Evolutionary conservation across 2,329 filamentous ascomycete species (phyloP), one percentile per base, ranked within the genome.

Genomic region (Diatrype stigma): DNA sequence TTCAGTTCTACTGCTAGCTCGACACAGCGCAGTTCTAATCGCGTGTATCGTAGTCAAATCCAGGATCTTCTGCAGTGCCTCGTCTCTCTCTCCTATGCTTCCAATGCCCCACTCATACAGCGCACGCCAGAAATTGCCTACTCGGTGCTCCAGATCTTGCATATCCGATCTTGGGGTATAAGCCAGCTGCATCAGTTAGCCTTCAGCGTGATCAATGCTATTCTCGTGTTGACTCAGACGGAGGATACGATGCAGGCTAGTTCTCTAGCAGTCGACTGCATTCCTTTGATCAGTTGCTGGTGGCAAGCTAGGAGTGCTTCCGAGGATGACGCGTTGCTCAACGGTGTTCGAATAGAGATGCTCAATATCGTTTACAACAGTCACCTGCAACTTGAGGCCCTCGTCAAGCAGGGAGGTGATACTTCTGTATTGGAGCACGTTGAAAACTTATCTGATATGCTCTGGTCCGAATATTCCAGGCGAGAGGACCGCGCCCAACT

Each of bases 391-490:
- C 72, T 89, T 44, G 77, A 88, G 56, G 72, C 80, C 51, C 63
- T 88, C 30, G 66, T 78, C 23, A 65, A 69, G 38, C 73, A 79
- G 47, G 64, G 69, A 7, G 64, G 68, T 2, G 69, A 71, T 57
- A 67, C 62, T 51, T 64, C 60, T 49, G 67, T 76, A 50, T 66
- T 69, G 26, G 73, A 62, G 42, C 67, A 78, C 57, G 49, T 96
- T 6, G 81, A 86, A 56, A 79, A 80, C n/a, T 68, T 96, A 2
- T 65, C 85, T 32, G 85, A 91, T 42, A 75, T 79, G 3, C 70
- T 99, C n/a, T 87, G 86, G 73, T 72, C 73, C 8, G 93, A 96
- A 61, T 97, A 97, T 67, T 77, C 82, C 3, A 85, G 77, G 56
- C 80, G 90, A 53, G 76, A 83, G 34, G 84, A 88, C 45, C 82